Conservation (phyloP, 1,284 basidiomycete genomes). For the Cutaneotrichosporon sp. region DNA sequence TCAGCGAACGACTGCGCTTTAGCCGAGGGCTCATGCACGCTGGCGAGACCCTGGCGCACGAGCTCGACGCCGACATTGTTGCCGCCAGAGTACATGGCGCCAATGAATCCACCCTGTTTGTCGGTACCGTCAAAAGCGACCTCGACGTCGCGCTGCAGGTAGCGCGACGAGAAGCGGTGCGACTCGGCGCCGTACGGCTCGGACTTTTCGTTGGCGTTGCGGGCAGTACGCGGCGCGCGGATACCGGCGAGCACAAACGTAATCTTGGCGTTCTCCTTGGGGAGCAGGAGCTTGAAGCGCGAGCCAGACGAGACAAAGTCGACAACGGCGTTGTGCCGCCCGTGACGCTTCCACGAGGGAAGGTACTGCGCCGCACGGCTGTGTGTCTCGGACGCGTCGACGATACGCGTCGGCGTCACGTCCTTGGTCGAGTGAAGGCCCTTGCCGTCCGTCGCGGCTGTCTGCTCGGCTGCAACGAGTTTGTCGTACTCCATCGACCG, state of each 20-base stretch:
- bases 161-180: conserved; percentile 70
- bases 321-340: conserved; percentile 75
- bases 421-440: conserved; percentile 95
- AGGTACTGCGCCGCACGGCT: conserved; percentile 76
- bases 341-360: conserved; percentile 84
- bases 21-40: conserved; percentile 81
- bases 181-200: conserved; percentile 86
- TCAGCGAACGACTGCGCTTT: conserved; percentile 71
- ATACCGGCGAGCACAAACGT: conserved; percentile 85
- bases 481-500: conserved; percentile 91
- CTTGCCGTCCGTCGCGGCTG: conserved; percentile 67
- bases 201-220: conserved; percentile 74
- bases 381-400: conserved; percentile 87
- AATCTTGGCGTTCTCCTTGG: conserved; percentile 84
- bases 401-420: conserved; percentile 56
- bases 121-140: conserved; percentile 84
- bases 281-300: conserved; percentile 85
- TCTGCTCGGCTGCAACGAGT: conserved; percentile 87
- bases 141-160: conserved; percentile 93
- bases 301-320: conserved; percentile 92
- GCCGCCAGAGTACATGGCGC: conserved; percentile 67
- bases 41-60: conserved; percentile 68
- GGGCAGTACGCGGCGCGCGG: conserved; percentile 72
- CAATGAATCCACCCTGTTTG: conserved; percentile 95
- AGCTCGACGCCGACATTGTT: conserved; percentile 81